Base-by-base conservation (phyloP, 176 grass and related monocot species). In the Oryza coarctata region DNA sequence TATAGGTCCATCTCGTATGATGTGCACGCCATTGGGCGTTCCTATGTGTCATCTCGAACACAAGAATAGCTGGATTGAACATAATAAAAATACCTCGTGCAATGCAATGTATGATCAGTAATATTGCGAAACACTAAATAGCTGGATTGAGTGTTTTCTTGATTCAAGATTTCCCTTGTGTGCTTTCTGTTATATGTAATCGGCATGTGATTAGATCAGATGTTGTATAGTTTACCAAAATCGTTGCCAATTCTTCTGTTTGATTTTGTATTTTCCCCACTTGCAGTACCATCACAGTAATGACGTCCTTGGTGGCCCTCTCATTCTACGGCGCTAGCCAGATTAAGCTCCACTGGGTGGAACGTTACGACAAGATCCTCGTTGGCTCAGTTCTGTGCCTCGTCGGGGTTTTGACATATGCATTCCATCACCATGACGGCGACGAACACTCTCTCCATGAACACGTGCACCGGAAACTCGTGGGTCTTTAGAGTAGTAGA, bases 271-370 rank as follows among this genome's bases (percentile, higher is more conserved):
- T 70, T 83, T 71, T 79, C 78, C 78, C 15, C 31, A 84, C 44
- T 6, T 90, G 65, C 91, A 98, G 96, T 76, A 98, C 96, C 5
- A 93, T 95, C 69, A 88, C 96, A n/a, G 96, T 98, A 15, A 98
- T 98, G 96, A 98, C 93, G 22, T 98, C 93, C 63, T 50, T 98
- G 68, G 96, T 98, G 63, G 96, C 96, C 38, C 90, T 98, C 68
- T 95, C 96, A 12, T 98, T 89, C 70, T 95, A 91, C 22, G 96
- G 96, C 39, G 96, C 96, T 26, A 98, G 96, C 87, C 93, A 98
- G 58, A 86, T 98, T 79, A 95, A 95, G 80, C 95, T 98, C 82
- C 96, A 98, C 65, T 98, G 96, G 96, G 92, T 98, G 31, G 96
- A 98, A 87, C 88, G 87, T 7, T 89, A 98, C 0, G 96, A 98